These are phyloP conservation scores for Barnettozyma siamensis DNA, from an alignment of 805 yeast species.

Conservation along the genomic window DNA sequence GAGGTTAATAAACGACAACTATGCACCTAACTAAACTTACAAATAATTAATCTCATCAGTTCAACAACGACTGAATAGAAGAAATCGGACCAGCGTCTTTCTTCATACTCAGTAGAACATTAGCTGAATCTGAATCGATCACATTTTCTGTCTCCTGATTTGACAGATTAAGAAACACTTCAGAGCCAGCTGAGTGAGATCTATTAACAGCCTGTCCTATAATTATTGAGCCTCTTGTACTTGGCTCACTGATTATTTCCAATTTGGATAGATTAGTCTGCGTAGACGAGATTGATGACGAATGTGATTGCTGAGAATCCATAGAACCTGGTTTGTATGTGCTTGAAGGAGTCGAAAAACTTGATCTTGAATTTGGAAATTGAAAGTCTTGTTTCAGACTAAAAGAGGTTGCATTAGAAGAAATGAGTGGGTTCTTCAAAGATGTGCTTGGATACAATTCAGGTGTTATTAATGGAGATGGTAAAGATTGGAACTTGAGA, in stretches of 20 bases:
- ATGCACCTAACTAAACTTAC: no score
- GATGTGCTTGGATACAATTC: conserved; percentile 15
- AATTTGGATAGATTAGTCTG: background rate
- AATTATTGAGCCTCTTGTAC: background rate
- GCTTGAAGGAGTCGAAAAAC: background rate
- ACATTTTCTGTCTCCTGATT: conserved; percentile 4
- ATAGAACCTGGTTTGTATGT: no score
- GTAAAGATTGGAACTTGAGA: conserved; percentile 15
- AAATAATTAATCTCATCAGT: conserved; percentile 3
- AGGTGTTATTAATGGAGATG: conserved; percentile 25
- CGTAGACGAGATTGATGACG: background rate
- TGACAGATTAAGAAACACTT: conserved; percentile 6
- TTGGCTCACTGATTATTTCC: background rate
- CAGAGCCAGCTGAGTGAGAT: background rate
- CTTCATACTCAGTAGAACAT: conserved; percentile 20
- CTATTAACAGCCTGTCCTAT: background rate
- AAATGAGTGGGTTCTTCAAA: conserved; percentile 1
- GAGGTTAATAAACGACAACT: no score
- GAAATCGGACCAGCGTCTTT: conserved; percentile 16
- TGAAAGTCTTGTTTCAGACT: conserved; percentile 16
- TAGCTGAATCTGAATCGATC: conserved; percentile 13
- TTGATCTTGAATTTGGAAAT: conserved; percentile 11
- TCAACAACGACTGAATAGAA: conserved; percentile 21
- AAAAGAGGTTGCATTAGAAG: background rate
- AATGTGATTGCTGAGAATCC: background rate